phyloP scores from a whole-genome alignment of 257 asterid genomes.

The Forsythia suspensa region DNA sequence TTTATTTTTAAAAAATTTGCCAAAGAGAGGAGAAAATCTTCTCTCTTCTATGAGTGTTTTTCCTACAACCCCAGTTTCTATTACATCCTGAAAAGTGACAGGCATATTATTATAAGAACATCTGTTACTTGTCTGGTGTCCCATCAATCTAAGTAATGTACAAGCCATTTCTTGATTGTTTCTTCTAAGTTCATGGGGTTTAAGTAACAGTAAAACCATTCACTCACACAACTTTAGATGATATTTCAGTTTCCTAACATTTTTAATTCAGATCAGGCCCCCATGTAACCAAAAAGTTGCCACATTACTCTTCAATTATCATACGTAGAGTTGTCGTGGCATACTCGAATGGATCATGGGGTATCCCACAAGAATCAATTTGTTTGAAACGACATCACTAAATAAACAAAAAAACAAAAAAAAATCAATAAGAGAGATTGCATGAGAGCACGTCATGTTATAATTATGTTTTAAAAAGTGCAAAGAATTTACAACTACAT shows the following conservation, averaged over 20 bases:
- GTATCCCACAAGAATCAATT: not conserved
- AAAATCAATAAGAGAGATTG: too few species aligned
- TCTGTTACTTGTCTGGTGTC: not conserved
- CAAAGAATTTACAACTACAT: too few species aligned
- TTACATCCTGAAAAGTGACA: not conserved
- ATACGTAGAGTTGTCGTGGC: not conserved
- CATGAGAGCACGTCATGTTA: too few species aligned
- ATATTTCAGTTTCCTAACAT: not conserved
- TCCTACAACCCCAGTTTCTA: not conserved
- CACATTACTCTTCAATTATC: not conserved
- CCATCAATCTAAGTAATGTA: not conserved
- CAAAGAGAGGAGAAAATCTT: not conserved
- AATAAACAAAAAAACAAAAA: not conserved
- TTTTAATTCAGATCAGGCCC: not conserved
- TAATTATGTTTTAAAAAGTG: too few species aligned
- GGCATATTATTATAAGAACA: not conserved
- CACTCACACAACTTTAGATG: not conserved
- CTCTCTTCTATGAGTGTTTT: not conserved
- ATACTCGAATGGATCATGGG: not conserved
- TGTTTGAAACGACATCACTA: not conserved
- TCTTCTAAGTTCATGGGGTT: not conserved
- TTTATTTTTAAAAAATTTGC: too few species aligned
- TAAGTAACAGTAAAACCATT: not conserved
- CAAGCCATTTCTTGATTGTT: not conserved
- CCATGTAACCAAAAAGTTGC: not conserved